Conservation (phyloP, 345 rosid species). For the Abelmoschus esculentus region DNA sequence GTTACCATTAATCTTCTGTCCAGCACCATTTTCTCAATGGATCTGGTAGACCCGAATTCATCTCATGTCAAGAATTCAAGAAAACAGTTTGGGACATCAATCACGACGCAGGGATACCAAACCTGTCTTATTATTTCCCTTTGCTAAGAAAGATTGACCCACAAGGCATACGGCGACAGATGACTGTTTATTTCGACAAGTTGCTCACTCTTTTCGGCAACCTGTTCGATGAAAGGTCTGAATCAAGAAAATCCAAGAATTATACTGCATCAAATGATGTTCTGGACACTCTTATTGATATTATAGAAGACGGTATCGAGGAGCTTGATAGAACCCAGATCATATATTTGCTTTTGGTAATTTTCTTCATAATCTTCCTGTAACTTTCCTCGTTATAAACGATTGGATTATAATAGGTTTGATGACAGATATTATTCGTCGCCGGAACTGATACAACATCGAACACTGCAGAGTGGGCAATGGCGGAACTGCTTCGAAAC, state of each 20-base stretch:
- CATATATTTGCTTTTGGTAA: conserved; percentile 30
- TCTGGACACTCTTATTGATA: conserved; percentile 23
- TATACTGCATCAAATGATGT: conserved; percentile 17
- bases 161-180: conserved; percentile 10
- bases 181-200: conserved; percentile 3
- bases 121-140: conserved; percentile 38
- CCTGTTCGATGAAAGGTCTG: conserved; percentile 20
- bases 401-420: background rate
- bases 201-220: conserved; percentile 21
- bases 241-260: conserved; percentile 2
- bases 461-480: conserved; percentile 49
- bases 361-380: background rate
- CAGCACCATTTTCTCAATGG: conserved; percentile 33
- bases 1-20: conserved; percentile 35
- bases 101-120: conserved; percentile 35
- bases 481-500: conserved; percentile 35
- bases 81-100: conserved; percentile 22
- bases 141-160: conserved; percentile 30
- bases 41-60: conserved; percentile 28
- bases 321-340: conserved; percentile 18
- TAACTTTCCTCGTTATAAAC: too few relatives aligned
- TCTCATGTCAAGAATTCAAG: conserved; percentile 18
- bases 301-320: conserved; percentile 15
- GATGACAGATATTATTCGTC: conserved; percentile 30
- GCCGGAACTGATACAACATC: conserved; percentile 47